Percentiles rank a stretch among this genome's conserved stretches.
Conservation (phyloP, 176 grass and related monocot genomes). For the Carex cristatella region DNA sequence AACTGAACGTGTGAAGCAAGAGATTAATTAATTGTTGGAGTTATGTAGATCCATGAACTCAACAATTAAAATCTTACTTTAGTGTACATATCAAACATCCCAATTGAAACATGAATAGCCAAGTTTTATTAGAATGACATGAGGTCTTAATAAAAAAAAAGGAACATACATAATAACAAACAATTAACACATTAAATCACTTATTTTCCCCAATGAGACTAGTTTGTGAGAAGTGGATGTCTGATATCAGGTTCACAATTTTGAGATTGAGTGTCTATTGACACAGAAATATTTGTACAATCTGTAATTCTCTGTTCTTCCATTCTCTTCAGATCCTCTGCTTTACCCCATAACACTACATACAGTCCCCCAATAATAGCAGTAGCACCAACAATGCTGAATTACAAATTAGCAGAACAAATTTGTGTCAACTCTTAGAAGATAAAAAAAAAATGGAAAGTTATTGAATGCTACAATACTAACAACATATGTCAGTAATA, state of each 20-base stretch:
- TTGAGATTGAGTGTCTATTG: not conserved
- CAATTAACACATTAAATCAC: not conserved
- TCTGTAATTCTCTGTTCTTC: not conserved
- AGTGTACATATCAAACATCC: not conserved
- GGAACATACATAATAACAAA: not conserved
- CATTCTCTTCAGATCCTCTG: conserved; percentile 5
- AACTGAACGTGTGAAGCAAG: no score
- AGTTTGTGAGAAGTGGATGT: conserved; percentile 28
- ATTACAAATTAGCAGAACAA: not conserved
- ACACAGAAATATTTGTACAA: not conserved
- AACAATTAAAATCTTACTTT: no score
- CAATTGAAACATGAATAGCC: not conserved
- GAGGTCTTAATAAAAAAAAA: not conserved
- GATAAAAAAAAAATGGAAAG: not conserved
- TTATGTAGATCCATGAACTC: no score
- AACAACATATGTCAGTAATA: no score
- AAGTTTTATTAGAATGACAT: not conserved
- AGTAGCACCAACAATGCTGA: conserved; percentile 26
- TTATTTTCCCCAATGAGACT: not conserved
- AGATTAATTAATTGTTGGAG: no score
- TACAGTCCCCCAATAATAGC: conserved; percentile 29
- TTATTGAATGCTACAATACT: no score
- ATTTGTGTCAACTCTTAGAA: not conserved
- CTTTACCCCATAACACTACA: conserved; percentile 41
- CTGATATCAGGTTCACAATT: not conserved